Evolutionary conservation across 768 basidiomycete genomes (phyloP), one percentile per base, ranked within the genome.

Genomic region (Amanita rimosa): DNA sequence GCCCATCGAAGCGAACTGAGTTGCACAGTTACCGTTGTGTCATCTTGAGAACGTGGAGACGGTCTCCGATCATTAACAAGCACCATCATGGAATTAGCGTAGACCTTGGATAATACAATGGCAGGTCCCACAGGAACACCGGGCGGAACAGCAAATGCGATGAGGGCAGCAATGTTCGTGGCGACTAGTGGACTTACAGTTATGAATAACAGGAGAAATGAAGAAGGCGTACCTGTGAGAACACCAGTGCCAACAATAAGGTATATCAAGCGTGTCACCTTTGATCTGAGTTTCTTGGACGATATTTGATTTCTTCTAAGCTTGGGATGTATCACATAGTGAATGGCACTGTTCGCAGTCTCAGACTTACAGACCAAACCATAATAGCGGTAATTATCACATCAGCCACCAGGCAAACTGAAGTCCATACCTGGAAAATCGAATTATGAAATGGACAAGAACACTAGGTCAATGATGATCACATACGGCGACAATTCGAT

Each of bases 231-330:
- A 65, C 65, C 64, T 35, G 66, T 67, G 16, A 61, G 33, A 3
- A 57, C 45, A 6, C 67, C 66, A 9, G 68, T 69, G 51, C 68
- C 66, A 11, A 67, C 58, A 0, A 60, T 62, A 35, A 67, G 51
- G 13, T 62, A 59, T n/a, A 64, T 57, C 7, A 67, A 53, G 29
- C 60, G 55, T 11, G 58, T 58, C 4, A 67, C 55, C 26, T 63
- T 55, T 4, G 55, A 40, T 24, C 59, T 56, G 0, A 60, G 63
- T 16, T 56, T 49, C 29, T 51, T 55, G 46, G 59, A 63, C 1
- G 54, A 55, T 11, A 57, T 62, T 19, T 60, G 55, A 48, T 57
- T 60, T 29, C 54, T 57, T 6, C 53, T 54, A 8, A 61, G 52
- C 57, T 58, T 38, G 27, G 4, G 13, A 16, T 16, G 16, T 2